Evolutionary conservation across 345 rosid genomes (phyloP).

Genomic region (Ricinus communis): DNA sequence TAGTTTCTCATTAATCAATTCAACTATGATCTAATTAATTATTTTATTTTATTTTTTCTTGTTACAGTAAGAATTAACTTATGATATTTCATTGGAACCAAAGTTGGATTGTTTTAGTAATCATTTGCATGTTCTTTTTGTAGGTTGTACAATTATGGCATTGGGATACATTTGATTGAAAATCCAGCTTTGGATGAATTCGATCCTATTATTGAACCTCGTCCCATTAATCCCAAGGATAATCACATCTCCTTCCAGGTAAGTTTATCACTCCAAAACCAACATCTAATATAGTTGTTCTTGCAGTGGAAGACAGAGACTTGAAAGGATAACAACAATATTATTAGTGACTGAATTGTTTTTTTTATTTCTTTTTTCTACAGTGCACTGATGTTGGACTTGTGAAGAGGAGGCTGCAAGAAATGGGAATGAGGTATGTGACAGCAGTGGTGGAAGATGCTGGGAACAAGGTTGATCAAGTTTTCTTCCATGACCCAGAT

Average conservation of each 20-base stretch:
- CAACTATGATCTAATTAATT: no score
- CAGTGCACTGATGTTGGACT: slow-evolving; percentile 52
- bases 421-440: slow-evolving; percentile 46
- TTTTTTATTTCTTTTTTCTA: background rate
- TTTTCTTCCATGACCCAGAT: slow-evolving; percentile 66
- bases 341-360: background rate
- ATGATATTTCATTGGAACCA: background rate
- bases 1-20: no score
- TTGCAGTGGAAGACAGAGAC: no score
- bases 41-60: no score
- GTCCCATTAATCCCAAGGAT: slow-evolving; percentile 57
- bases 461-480: slow-evolving; percentile 49
- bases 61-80: no score
- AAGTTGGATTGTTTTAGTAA: no score
- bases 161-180: slow-evolving; percentile 62
- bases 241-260: slow-evolving; percentile 64
- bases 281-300: no score
- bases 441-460: slow-evolving; percentile 53
- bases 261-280: background rate
- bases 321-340: no score
- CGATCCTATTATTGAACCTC: slow-evolving; percentile 36
- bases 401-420: slow-evolving; percentile 49
- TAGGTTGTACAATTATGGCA: slow-evolving; percentile 60
- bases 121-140: no score
- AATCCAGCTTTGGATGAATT: slow-evolving; percentile 45